A percentile compares a stretch with the other conserved stretches of the same genome.
phyloP scores from a whole-genome alignment of 1,284 basidiomycete genomes.

The Puccinia coronata region DNA sequence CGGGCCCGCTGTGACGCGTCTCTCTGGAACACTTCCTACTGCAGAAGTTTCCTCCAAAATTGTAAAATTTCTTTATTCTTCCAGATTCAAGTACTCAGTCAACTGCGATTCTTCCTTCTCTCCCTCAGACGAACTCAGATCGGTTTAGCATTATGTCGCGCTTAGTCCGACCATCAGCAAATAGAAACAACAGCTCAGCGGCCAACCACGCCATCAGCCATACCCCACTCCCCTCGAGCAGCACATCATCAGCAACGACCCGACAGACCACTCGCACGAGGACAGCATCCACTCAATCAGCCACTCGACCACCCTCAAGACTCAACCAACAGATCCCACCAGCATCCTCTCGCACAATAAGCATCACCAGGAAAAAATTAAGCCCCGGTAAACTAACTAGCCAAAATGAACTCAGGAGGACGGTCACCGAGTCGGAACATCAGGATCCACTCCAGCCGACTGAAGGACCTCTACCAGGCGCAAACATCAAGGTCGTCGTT shows the following conservation, averaged over 20 bases:
- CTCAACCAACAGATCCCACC: conserved; percentile 17
- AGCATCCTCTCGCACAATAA: neutral
- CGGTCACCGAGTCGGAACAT: neutral
- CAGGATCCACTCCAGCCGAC: conserved; percentile 9
- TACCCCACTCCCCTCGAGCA: neutral
- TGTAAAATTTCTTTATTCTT: too few relatives aligned
- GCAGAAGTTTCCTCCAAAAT: neutral
- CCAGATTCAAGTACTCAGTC: too few relatives aligned
- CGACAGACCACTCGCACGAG: conserved; percentile 14
- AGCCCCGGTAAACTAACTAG: conserved; percentile 2
- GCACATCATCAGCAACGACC: conserved; percentile 4
- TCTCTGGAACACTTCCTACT: too few relatives aligned
- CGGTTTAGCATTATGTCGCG: conserved; percentile 18
- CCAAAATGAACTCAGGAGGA: conserved; percentile 14
- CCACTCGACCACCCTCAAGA: conserved; percentile 23
- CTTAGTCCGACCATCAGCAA: conserved; percentile 9
- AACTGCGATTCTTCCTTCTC: too few relatives aligned
- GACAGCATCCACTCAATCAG: conserved; percentile 35
- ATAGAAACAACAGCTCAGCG: neutral
- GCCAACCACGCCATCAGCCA: conserved; percentile 15
- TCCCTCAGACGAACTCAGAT: neutral
- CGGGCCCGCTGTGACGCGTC: neutral
- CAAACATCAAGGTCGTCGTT: conserved; percentile 49
- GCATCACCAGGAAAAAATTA: neutral
- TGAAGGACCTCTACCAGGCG: conserved; percentile 36